Evolutionary conservation across 1,284 basidiomycete species (phyloP).

Genomic region (Salmacisia buchloeana): DNA sequence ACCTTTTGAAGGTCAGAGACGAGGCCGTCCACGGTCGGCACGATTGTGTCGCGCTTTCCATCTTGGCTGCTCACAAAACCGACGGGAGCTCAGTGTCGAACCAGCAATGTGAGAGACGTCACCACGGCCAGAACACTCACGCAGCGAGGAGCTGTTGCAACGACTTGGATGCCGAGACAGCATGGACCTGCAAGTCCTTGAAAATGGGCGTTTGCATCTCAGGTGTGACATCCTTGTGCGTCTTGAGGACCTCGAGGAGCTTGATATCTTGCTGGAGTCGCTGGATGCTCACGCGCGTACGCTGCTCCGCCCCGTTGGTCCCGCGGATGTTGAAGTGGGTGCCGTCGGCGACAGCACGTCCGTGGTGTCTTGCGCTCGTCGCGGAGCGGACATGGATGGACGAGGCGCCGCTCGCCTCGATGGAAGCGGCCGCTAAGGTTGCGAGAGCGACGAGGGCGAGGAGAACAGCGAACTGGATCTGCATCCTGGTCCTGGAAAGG

Average conservation of each 20-base stretch:
- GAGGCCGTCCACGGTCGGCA: not conserved
- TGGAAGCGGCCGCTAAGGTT: not conserved
- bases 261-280: not conserved
- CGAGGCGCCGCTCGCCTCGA: not conserved
- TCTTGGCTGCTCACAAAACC: not conserved
- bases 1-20: not conserved
- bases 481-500: too few relatives aligned
- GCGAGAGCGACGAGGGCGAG: not conserved
- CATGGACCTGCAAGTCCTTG: not conserved
- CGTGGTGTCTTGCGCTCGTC: too few relatives aligned
- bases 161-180: not conserved
- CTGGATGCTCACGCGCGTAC: not conserved
- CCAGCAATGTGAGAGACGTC: not conserved
- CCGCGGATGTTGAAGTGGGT: not conserved
- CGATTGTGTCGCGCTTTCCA: not conserved
- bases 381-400: slow-evolving; percentile 1
- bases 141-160: not conserved
- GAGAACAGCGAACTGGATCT: not conserved
- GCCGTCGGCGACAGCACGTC: too few relatives aligned
- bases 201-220: not conserved
- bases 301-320: not conserved
- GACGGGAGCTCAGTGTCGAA: not conserved
- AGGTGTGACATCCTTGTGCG: not conserved
- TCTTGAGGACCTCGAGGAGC: slow-evolving; percentile 1
- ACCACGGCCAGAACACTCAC: not conserved